A percentile compares a stretch with the other conserved stretches of the same genome.
These are phyloP conservation scores for Remersonia thermophila DNA, from an alignment of 2,329 filamentous ascomycete species.

Conservation along the genomic window DNA sequence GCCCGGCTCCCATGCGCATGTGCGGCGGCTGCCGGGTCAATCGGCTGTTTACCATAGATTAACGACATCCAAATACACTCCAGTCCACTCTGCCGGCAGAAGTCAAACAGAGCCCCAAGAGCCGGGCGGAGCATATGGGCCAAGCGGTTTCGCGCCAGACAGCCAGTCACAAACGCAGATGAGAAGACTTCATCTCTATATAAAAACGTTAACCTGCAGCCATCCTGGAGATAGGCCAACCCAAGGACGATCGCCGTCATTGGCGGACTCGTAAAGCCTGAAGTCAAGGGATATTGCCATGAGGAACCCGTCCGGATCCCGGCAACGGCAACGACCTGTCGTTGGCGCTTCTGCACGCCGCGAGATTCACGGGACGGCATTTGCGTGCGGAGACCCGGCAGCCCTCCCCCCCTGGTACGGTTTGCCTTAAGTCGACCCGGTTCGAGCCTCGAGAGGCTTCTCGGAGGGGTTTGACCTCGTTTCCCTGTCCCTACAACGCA, in stretches of 20 bases:
- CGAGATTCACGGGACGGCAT: slow-evolving; percentile 3
- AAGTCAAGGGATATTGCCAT: slow-evolving; percentile 20
- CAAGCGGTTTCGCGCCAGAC: too few species aligned
- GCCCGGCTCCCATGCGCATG: neutral
- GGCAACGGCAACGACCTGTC: slow-evolving; percentile 18
- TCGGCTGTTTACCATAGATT: slow-evolving; percentile 8
- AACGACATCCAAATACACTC: slow-evolving; percentile 3
- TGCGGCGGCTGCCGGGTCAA: slow-evolving; percentile 2
- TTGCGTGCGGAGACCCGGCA: neutral
- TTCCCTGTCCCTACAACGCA: neutral
- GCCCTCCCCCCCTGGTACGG: too few species aligned
- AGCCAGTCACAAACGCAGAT: too few species aligned
- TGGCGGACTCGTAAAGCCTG: slow-evolving; percentile 1
- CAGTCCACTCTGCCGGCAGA: slow-evolving; percentile 3
- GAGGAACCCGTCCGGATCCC: slow-evolving; percentile 12
- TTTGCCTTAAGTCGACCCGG: neutral
- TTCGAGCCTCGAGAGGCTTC: too few species aligned
- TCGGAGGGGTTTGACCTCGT: neutral
- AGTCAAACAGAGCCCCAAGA: neutral
- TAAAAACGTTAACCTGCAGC: neutral
- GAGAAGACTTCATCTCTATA: too few species aligned
- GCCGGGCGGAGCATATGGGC: too few species aligned
- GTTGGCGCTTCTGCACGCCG: slow-evolving; percentile 8
- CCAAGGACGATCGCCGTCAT: too few species aligned
- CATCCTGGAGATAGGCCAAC: too few species aligned